A percentile compares a stretch with the other conserved stretches of the same genome.
Conservation (phyloP, 306 rosid species). For the Alnus glutinosa region DNA sequence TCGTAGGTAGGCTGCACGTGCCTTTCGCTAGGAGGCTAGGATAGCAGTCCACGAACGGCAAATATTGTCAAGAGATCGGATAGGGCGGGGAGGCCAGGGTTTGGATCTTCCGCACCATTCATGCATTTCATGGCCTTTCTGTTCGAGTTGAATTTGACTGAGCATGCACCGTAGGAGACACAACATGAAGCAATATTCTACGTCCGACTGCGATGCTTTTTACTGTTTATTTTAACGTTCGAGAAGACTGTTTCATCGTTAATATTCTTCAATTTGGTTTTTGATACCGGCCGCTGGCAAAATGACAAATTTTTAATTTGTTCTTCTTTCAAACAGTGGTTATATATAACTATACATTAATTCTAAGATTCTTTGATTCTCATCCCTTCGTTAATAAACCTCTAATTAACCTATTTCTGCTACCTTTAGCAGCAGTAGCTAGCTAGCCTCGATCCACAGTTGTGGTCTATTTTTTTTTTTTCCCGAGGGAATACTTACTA, state of each 20-base stretch:
- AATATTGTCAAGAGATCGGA: not conserved
- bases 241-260: not conserved
- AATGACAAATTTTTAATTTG: not conserved
- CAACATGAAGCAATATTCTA: not conserved
- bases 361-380: no score
- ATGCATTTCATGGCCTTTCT: not conserved
- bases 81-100: no score
- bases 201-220: not conserved
- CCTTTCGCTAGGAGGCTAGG: not conserved
- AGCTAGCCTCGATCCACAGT: no score
- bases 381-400: no score
- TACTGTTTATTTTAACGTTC: not conserved
- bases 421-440: no score
- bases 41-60: constrained; percentile 14
- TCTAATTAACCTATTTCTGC: no score
- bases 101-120: not conserved
- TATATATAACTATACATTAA: no score
- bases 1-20: not conserved
- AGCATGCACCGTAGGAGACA: not conserved
- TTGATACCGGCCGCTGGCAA: no score
- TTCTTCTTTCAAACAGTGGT: not conserved
- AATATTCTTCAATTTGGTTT: not conserved
- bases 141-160: not conserved
- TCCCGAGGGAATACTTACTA: no score
- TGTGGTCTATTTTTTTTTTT: no score